These are phyloP conservation scores for Bacidia rubella DNA, from an alignment of 495 filamentous ascomycete genomes.

Conservation along the genomic window DNA sequence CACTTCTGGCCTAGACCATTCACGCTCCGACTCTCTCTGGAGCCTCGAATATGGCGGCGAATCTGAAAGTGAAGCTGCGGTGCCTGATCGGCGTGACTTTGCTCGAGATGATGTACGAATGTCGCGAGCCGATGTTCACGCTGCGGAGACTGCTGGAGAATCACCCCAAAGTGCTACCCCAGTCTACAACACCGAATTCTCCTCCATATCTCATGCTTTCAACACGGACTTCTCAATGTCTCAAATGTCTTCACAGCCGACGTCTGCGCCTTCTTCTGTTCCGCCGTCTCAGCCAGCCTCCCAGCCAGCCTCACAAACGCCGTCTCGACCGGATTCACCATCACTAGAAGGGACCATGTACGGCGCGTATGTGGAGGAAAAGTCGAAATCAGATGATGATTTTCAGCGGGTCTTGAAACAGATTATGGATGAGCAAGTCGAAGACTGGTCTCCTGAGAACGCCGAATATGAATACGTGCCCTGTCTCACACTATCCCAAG, in stretches of 20 bases:
- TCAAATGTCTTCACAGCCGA: slow-evolving; percentile 9
- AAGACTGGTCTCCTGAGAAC: slow-evolving; percentile 35
- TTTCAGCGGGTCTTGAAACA: slow-evolving; percentile 34
- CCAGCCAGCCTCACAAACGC: slow-evolving; percentile 22
- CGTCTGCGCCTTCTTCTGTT: slow-evolving; percentile 1
- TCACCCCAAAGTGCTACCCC: slow-evolving; percentile 10
- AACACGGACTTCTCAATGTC: slow-evolving; percentile 1
- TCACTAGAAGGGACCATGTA: slow-evolving; percentile 61
- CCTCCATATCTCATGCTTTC: slow-evolving; percentile 1
- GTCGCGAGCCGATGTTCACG: slow-evolving; percentile 1
- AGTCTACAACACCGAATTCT: neutral
- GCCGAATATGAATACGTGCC: slow-evolving; percentile 85
- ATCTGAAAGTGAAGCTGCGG: slow-evolving; percentile 27
- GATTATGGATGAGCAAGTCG: slow-evolving; percentile 33
- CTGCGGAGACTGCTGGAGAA: neutral
- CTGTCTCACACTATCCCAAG: slow-evolving; percentile 71
- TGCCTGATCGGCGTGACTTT: slow-evolving; percentile 26
- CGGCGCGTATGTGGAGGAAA: slow-evolving; percentile 51
- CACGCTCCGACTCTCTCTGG: slow-evolving; percentile 32
- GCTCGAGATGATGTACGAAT: neutral
- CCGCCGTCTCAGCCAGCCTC: slow-evolving; percentile 1
- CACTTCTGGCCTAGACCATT: neutral
- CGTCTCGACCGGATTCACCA: slow-evolving; percentile 11
- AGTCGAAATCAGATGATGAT: slow-evolving; percentile 20
- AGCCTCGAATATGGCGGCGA: slow-evolving; percentile 70